A percentile compares a stretch with the other conserved stretches of the same genome.
Evolutionary conservation across 495 filamentous ascomycete genomes (phyloP).

Genomic region (Penicillium roqueforti): DNA sequence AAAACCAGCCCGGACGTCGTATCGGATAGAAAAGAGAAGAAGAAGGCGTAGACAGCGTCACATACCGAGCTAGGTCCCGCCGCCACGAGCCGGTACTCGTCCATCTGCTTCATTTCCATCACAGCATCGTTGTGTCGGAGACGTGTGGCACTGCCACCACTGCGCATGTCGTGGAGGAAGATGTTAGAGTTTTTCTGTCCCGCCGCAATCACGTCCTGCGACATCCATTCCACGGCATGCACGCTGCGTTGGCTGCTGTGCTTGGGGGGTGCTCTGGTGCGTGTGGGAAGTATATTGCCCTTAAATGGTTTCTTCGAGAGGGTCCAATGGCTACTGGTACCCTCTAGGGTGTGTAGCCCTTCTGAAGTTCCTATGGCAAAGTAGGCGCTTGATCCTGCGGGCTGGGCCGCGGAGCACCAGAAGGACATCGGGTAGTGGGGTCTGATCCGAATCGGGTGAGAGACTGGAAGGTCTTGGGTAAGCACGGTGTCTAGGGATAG

Average conservation of each 20-base stretch:
- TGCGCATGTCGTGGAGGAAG: slow-evolving; percentile 38
- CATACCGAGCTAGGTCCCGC: slow-evolving; percentile 37
- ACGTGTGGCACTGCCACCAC: slow-evolving; percentile 28
- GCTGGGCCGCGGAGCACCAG: slow-evolving; percentile 39
- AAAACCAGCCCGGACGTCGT: neutral
- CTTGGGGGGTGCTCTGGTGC: neutral
- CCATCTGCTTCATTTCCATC: slow-evolving; percentile 35
- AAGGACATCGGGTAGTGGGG: slow-evolving; percentile 22
- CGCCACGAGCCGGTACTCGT: slow-evolving; percentile 35
- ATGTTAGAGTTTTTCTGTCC: slow-evolving; percentile 37
- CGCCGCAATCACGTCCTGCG: slow-evolving; percentile 32
- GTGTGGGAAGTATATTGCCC: slow-evolving; percentile 8
- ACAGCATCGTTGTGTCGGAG: slow-evolving; percentile 36
- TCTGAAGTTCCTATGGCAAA: slow-evolving; percentile 44
- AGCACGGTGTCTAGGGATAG: neutral
- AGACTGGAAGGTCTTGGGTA: slow-evolving; percentile 15
- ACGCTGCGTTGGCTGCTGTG: slow-evolving; percentile 12
- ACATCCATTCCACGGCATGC: slow-evolving; percentile 40
- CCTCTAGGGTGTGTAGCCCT: slow-evolving; percentile 37
- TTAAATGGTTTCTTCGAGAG: slow-evolving; percentile 33
- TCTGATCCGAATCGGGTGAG: slow-evolving; percentile 30
- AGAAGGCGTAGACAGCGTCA: neutral
- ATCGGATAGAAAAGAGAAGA: neutral
- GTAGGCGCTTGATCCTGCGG: slow-evolving; percentile 21
- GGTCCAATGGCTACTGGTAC: slow-evolving; percentile 27